phyloP scores from a whole-genome alignment of 2,329 filamentous ascomycete species.

The Xylariales sp. region DNA sequence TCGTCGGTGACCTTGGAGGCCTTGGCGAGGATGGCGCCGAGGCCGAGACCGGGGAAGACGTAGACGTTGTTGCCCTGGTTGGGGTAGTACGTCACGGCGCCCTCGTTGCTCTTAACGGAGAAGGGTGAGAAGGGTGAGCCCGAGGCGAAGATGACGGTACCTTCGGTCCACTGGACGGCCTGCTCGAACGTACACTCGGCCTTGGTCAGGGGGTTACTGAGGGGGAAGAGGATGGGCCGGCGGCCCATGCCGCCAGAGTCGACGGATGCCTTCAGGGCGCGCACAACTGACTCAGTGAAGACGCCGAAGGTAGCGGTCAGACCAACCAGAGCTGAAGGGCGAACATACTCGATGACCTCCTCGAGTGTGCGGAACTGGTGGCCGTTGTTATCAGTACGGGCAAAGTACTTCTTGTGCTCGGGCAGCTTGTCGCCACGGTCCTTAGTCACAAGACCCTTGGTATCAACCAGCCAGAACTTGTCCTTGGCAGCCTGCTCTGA shows the following conservation, averaged over 20 bases:
- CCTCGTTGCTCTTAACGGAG: conserved; percentile 56
- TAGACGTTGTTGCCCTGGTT: conserved; percentile 87
- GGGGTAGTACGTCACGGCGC: conserved; percentile 64
- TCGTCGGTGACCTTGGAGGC: conserved; percentile 80
- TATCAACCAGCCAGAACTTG: conserved; percentile 98
- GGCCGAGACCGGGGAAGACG: conserved; percentile 93
- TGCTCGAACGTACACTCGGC: conserved; percentile 97
- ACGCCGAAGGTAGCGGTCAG: conserved; percentile 91
- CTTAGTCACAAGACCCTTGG: conserved; percentile 87
- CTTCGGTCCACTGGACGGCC: conserved; percentile 85
- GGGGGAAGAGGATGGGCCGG: conserved; percentile 87
- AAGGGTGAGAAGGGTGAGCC: conserved; percentile 85
- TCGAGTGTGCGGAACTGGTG: conserved; percentile 75
- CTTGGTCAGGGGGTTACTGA: conserved; percentile 94
- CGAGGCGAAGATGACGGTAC: conserved; percentile 87
- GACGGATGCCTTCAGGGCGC: conserved; percentile 61
- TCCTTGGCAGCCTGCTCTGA: conserved; percentile 80
- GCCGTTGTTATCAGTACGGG: conserved; percentile 59
- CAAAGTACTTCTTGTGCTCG: conserved; percentile 78
- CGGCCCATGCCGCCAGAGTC: conserved; percentile 64
- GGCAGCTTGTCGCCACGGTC: conserved; percentile 93
- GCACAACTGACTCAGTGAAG: conserved; percentile 84
- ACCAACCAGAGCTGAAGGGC: conserved; percentile 91
- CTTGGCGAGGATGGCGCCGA: conserved; percentile 90
- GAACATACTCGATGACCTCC: conserved; percentile 90